These are phyloP conservation scores for Trichoderma pleuroti DNA, from an alignment of 2,329 filamentous ascomycete genomes.

Conservation along the genomic window DNA sequence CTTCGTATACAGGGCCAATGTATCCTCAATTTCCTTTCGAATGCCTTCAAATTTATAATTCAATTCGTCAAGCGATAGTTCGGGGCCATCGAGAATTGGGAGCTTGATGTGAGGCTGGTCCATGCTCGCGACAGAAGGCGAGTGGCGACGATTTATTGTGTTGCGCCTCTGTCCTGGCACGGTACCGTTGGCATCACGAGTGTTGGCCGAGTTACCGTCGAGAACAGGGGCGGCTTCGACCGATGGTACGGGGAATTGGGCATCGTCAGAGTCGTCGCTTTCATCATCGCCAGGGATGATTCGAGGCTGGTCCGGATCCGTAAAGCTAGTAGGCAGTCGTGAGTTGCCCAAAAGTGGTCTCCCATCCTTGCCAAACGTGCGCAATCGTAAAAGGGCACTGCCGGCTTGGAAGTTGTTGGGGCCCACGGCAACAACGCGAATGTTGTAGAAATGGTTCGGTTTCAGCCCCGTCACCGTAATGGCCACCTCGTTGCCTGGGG, in stretches of 20 bases:
- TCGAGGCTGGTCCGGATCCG: conserved; percentile 48
- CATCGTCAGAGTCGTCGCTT: conserved; percentile 45
- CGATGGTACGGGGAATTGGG: conserved; percentile 48
- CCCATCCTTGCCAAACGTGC: conserved; percentile 67
- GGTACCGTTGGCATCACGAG: conserved; percentile 59
- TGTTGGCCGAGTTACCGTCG: conserved; percentile 57
- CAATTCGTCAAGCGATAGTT: conserved; percentile 69
- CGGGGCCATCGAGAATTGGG: conserved; percentile 50
- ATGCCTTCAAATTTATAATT: conserved; percentile 78
- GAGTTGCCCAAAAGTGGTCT: conserved; percentile 57
- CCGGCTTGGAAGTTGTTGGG: conserved; percentile 89
- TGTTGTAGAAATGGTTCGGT: conserved; percentile 86
- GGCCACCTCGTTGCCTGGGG: conserved; percentile 51
- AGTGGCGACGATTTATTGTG: conserved; percentile 71
- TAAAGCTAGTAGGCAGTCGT: conserved; percentile 54
- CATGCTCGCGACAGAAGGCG: conserved; percentile 62
- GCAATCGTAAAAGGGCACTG: conserved; percentile 78
- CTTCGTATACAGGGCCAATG: conserved; percentile 64
- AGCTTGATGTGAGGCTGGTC: conserved; percentile 48
- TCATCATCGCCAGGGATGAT: conserved; percentile 39
- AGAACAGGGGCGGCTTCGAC: conserved; percentile 61
- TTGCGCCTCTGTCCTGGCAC: conserved; percentile 38
- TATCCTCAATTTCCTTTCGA: conserved; percentile 78
- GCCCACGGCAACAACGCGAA: conserved; percentile 88
- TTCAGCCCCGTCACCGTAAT: conserved; percentile 86